phyloP scores from a whole-genome alignment of 495 filamentous ascomycete species.

The Trichoderma reesei region DNA sequence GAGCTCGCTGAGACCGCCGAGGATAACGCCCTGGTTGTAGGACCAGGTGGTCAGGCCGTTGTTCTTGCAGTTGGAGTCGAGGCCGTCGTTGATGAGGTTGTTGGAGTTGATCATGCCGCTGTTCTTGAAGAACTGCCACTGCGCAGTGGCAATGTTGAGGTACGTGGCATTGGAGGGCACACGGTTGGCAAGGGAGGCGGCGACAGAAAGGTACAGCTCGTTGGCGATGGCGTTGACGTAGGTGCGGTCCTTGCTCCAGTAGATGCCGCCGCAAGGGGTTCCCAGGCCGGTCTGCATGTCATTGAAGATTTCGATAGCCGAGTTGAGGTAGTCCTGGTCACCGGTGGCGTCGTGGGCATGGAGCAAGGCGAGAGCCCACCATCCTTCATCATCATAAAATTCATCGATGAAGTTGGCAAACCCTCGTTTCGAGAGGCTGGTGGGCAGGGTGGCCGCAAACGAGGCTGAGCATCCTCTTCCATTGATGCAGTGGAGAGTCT shows the following conservation, averaged over 20 bases:
- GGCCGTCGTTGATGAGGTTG: slow-evolving; percentile 63
- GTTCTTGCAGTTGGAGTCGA: slow-evolving; percentile 52
- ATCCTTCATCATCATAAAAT: slow-evolving; percentile 63
- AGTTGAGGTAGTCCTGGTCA: slow-evolving; percentile 41
- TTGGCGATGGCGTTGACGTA: slow-evolving; percentile 68
- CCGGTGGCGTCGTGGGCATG: slow-evolving; percentile 53
- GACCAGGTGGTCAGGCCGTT: slow-evolving; percentile 57
- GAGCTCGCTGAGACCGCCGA: slow-evolving; percentile 64
- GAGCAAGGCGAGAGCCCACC: slow-evolving; percentile 64
- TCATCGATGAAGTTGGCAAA: slow-evolving; percentile 48
- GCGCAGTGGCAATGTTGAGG: slow-evolving; percentile 41
- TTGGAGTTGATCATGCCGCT: slow-evolving; percentile 56
- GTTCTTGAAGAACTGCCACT: slow-evolving; percentile 61
- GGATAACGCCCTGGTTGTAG: slow-evolving; percentile 74
- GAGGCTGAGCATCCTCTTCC: not conserved
- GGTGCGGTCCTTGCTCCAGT: slow-evolving; percentile 51
- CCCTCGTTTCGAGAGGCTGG: slow-evolving; percentile 16
- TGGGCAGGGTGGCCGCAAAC: slow-evolving; percentile 14
- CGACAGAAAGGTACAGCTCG: slow-evolving; percentile 61
- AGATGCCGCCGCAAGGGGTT: slow-evolving; percentile 52
- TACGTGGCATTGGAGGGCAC: slow-evolving; percentile 40
- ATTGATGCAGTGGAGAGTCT: slow-evolving; percentile 23
- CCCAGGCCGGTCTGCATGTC: slow-evolving; percentile 51
- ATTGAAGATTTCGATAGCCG: slow-evolving; percentile 50
- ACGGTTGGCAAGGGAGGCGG: slow-evolving; percentile 64